Percentiles rank a stretch among this genome's conserved stretches.
These are phyloP conservation scores for Venturia pyrina DNA, from an alignment of 2,329 filamentous ascomycete genomes.

Conservation along the genomic window DNA sequence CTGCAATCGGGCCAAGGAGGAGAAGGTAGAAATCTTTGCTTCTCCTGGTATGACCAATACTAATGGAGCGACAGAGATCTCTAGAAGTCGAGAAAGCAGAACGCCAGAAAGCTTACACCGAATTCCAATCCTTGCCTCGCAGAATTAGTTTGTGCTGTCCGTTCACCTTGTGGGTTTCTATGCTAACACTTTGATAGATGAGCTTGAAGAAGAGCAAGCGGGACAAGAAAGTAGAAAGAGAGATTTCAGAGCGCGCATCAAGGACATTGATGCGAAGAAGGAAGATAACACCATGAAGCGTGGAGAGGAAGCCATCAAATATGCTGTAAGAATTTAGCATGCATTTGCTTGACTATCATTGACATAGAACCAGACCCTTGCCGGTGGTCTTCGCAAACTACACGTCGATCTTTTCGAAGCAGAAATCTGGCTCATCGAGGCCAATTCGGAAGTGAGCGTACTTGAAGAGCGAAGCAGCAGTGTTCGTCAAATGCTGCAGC, in stretches of 20 bases:
- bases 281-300: slow-evolving; percentile 16
- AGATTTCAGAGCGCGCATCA: slow-evolving; percentile 12
- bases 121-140: slow-evolving; percentile 8
- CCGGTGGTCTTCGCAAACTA: slow-evolving; percentile 3
- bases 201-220: slow-evolving; percentile 14
- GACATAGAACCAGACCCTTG: slow-evolving; percentile 38
- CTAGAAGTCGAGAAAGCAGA: slow-evolving; percentile 18
- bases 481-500: slow-evolving; percentile 44
- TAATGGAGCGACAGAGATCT: slow-evolving; percentile 2
- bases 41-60: not conserved
- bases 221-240: not conserved
- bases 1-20: not conserved
- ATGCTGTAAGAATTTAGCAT: slow-evolving; percentile 35
- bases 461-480: slow-evolving; percentile 56
- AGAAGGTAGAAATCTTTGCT: not conserved
- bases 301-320: slow-evolving; percentile 38
- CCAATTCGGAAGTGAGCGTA: slow-evolving; percentile 64
- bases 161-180: not conserved
- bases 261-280: slow-evolving; percentile 13
- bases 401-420: slow-evolving; percentile 58
- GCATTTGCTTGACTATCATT: slow-evolving; percentile 15
- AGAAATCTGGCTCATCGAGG: slow-evolving; percentile 66
- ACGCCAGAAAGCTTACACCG: slow-evolving; percentile 22
- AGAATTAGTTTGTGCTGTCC: slow-evolving; percentile 10
- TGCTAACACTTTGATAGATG: slow-evolving; percentile 7